Conservation (phyloP, 306 rosid species). For the Fragaria iinumae region DNA sequence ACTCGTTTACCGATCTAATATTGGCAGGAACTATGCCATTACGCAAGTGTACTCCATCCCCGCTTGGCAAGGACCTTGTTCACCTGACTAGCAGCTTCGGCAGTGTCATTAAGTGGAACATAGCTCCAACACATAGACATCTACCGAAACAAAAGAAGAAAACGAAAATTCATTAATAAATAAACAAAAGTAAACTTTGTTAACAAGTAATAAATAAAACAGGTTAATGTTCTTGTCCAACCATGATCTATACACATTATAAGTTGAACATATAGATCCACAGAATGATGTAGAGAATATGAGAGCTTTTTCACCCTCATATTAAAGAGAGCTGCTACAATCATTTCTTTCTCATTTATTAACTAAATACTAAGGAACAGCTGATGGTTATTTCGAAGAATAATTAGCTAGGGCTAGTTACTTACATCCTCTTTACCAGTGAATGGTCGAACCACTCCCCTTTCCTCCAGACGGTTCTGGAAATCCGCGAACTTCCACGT, state of each 20-base stretch:
- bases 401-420: constrained; percentile 12
- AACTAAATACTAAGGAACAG: not conserved
- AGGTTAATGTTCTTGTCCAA: not conserved
- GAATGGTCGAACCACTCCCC: constrained; percentile 66
- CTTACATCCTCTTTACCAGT: constrained; percentile 82
- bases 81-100: constrained; percentile 68
- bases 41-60: constrained; percentile 66
- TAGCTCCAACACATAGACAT: constrained; percentile 72
- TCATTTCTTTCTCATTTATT: not conserved
- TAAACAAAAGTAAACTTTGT: not conserved
- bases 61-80: constrained; percentile 56
- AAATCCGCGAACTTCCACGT: constrained; percentile 91
- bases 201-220: not conserved
- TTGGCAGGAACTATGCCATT: not conserved
- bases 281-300: not conserved
- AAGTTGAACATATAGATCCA: not conserved
- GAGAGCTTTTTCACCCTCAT: not conserved
- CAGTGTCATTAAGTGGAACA: constrained; percentile 76
- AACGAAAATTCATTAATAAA: not conserved
- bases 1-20: not conserved
- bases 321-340: constrained; percentile 1
- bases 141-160: constrained; percentile 29
- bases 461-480: constrained; percentile 61
- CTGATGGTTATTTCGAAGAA: not conserved
- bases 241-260: not conserved